These are phyloP conservation scores for Tetracladium maxilliforme DNA, from an alignment of 2,329 filamentous ascomycete genomes.

Conservation along the genomic window DNA sequence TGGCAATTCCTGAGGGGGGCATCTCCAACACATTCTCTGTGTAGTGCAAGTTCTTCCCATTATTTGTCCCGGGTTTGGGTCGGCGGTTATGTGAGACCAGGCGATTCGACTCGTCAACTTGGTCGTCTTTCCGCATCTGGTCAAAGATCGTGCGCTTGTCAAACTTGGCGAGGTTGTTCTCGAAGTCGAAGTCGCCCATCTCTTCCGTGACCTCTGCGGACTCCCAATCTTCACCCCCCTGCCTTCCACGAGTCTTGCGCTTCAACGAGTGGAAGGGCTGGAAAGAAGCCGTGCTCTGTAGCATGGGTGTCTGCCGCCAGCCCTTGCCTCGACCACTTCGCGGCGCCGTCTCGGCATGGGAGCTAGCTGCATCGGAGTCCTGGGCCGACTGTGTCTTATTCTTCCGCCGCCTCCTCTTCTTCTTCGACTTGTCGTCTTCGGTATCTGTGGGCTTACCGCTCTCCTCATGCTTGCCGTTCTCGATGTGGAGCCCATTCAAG, in stretches of 20 bases:
- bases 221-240: slow-evolving; percentile 90
- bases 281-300: slow-evolving; percentile 46
- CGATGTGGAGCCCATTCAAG: too few relatives aligned
- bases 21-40: slow-evolving; percentile 80
- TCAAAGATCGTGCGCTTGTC: slow-evolving; percentile 88
- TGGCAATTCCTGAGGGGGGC: slow-evolving; percentile 15
- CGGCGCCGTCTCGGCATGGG: too few relatives aligned
- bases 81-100: slow-evolving; percentile 77
- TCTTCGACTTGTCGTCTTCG: too few relatives aligned
- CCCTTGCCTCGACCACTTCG: slow-evolving; percentile 40
- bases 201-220: slow-evolving; percentile 91
- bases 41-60: slow-evolving; percentile 82
- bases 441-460: too few relatives aligned
- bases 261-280: slow-evolving; percentile 48
- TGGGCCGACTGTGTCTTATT: too few relatives aligned
- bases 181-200: slow-evolving; percentile 89
- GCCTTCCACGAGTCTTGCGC: slow-evolving; percentile 33
- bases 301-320: slow-evolving; percentile 52
- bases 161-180: slow-evolving; percentile 79
- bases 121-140: slow-evolving; percentile 79
- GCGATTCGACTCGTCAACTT: slow-evolving; percentile 78
- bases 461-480: too few relatives aligned
- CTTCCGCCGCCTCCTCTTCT: too few relatives aligned
- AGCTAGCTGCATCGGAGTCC: too few relatives aligned
- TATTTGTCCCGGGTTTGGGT: slow-evolving; percentile 52